A percentile compares a stretch with the other conserved stretches of the same genome.
Conservation (phyloP, 768 basidiomycete species). For the Clitopilus hobsonii region DNA sequence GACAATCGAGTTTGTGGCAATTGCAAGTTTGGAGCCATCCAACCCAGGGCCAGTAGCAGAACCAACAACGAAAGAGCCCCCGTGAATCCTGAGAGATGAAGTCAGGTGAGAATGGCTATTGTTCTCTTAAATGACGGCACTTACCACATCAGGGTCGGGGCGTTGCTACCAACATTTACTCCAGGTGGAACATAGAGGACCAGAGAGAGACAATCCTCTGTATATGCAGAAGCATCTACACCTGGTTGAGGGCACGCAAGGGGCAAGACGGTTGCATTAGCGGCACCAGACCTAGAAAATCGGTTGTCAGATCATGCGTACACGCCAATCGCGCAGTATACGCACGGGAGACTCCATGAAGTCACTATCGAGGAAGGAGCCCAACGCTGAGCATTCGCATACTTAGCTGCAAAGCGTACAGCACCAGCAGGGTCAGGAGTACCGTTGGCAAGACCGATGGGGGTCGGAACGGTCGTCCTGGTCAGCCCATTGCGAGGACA, state of each 20-base stretch:
- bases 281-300: slow-evolving; percentile 39
- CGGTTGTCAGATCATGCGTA: neutral
- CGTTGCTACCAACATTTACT: slow-evolving; percentile 25
- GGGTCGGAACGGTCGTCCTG: slow-evolving; percentile 31
- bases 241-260: slow-evolving; percentile 67
- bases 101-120: neutral
- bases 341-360: slow-evolving; percentile 63
- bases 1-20: slow-evolving; percentile 69
- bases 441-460: slow-evolving; percentile 55
- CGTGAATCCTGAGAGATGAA: slow-evolving; percentile 62
- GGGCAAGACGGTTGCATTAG: slow-evolving; percentile 53
- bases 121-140: slow-evolving; percentile 14
- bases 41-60: slow-evolving; percentile 68
- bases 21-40: slow-evolving; percentile 73
- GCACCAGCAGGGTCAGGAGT: slow-evolving; percentile 42
- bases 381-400: slow-evolving; percentile 64
- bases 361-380: slow-evolving; percentile 46
- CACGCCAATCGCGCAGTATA: slow-evolving; percentile 6
- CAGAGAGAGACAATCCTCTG: slow-evolving; percentile 83
- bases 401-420: slow-evolving; percentile 59
- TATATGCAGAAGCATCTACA: slow-evolving; percentile 42
- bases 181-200: slow-evolving; percentile 62
- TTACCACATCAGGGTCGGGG: slow-evolving; percentile 60
- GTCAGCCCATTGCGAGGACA: slow-evolving; percentile 33
- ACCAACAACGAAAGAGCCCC: slow-evolving; percentile 74